A percentile compares a stretch with the other conserved stretches of the same genome.
Conservation (phyloP, 805 yeast species). For the Kregervanrija pseudodelftensis region DNA sequence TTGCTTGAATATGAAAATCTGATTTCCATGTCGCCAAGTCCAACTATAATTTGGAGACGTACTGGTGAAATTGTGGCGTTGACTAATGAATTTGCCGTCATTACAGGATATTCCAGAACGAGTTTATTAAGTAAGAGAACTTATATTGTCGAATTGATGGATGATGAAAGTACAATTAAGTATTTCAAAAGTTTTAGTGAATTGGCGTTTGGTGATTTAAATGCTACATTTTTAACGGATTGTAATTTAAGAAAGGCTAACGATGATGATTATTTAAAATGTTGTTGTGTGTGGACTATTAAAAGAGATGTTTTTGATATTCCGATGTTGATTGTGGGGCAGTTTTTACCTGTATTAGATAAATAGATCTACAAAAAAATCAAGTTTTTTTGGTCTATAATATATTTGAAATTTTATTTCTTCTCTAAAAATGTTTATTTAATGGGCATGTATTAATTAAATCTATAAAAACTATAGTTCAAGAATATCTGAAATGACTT, state of each 20-base stretch:
- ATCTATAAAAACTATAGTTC: slow-evolving; percentile 6
- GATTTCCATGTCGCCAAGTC: slow-evolving; percentile 60
- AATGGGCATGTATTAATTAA: no score
- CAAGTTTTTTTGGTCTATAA: background rate
- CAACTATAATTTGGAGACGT: slow-evolving; percentile 79
- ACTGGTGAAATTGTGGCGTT: slow-evolving; percentile 81
- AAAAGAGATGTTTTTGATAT: slow-evolving; percentile 77
- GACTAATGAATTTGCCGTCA: slow-evolving; percentile 63
- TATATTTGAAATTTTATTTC: no score
- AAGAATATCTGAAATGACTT: slow-evolving; percentile 23
- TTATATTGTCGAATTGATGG: slow-evolving; percentile 77
- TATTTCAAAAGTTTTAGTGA: slow-evolving; percentile 67
- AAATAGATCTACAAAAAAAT: slow-evolving; percentile 1
- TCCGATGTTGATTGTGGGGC: slow-evolving; percentile 80
- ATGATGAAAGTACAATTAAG: slow-evolving; percentile 63
- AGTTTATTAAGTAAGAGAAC: slow-evolving; percentile 53
- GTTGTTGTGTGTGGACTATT: slow-evolving; percentile 81
- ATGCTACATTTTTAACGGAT: slow-evolving; percentile 43
- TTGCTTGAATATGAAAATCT: slow-evolving; percentile 48
- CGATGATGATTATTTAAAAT: slow-evolving; percentile 38
- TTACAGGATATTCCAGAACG: slow-evolving; percentile 56
- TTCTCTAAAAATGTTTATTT: no score
- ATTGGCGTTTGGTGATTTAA: slow-evolving; percentile 62
- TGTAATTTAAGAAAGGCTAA: slow-evolving; percentile 36
- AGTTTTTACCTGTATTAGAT: slow-evolving; percentile 59